Conservation (phyloP, 129 eudicot genomes). For the Escallonia rubra region DNA sequence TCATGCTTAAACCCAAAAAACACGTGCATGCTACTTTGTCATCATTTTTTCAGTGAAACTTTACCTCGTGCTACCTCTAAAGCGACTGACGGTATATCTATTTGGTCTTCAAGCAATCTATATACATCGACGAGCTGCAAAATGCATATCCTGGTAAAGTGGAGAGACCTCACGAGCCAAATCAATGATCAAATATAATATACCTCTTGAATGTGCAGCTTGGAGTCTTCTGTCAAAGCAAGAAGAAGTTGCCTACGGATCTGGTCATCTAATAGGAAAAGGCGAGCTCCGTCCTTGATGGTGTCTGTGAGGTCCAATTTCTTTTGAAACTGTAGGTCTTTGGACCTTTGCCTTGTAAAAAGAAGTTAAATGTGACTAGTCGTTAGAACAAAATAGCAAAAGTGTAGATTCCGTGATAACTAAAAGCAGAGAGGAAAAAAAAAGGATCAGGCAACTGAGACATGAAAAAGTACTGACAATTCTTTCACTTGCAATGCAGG, state of each 20-base stretch:
- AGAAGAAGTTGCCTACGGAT: slow-evolving; percentile 95
- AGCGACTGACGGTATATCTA: slow-evolving; percentile 76
- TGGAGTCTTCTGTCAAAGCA: slow-evolving; percentile 96
- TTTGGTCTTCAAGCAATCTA: slow-evolving; percentile 84
- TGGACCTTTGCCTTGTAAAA: slow-evolving; percentile 34
- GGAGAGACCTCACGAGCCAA: slow-evolving; percentile 5
- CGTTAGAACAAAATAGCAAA: background rate
- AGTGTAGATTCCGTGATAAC: background rate
- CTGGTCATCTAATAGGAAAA: slow-evolving; percentile 81
- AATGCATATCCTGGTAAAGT: slow-evolving; percentile 7
- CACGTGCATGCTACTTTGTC: background rate
- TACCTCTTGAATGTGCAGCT: slow-evolving; percentile 94
- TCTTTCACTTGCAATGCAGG: slow-evolving; percentile 72
- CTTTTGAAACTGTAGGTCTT: slow-evolving; percentile 33
- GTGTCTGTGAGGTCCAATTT: slow-evolving; percentile 97
- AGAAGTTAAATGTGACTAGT: too few species aligned
- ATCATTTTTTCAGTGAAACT: background rate
- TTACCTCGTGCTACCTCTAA: slow-evolving; percentile 86
- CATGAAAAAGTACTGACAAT: slow-evolving; percentile 29
- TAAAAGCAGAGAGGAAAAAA: background rate
- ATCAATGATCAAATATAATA: slow-evolving; percentile 3
- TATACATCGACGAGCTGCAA: slow-evolving; percentile 87
- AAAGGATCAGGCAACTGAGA: background rate
- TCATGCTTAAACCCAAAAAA: too few species aligned
- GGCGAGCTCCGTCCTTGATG: slow-evolving; percentile 88